Evolutionary conservation across 1,284 basidiomycete genomes (phyloP), one percentile per base, ranked within the genome.

Genomic region (Papiliotrema nemorosa): DNA sequence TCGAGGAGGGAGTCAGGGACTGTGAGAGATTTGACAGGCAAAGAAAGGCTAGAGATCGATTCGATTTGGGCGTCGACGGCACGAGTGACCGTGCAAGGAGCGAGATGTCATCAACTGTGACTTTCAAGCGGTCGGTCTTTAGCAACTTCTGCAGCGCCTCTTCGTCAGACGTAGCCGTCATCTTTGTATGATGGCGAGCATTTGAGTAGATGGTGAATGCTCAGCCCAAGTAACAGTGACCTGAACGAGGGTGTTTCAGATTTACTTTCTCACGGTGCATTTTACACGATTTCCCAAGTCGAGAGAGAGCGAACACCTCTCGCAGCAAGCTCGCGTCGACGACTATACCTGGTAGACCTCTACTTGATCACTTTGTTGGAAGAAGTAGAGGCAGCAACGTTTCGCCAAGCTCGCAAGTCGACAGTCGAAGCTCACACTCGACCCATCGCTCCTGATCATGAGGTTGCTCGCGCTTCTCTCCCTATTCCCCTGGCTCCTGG

Each of bases 11-110:
- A 22, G 20, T 34, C 14, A 14, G 22, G 6, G 21, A n/a, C 18
- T 42, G 27, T 13, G 24, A 13, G 18, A 41, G 21, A 39, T 62
- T 64, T 10, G 64, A 62, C 3, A 68, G 43, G 46, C 48, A 53
- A 5, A 69, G 54, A 38, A 50, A 63, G 1, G 66, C 59, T 3
- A 64, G 35, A 5, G 63, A 60, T 21, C 54, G 48, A 18, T 43
- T 29, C 13, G 53, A 42, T 18, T 55, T 52, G n/a, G 55, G 42
- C 2, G 57, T 40, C 3, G 55, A 41, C 5, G 62, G 58, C 3
- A 60, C 24, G n/a, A 63, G 48, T 4, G 57, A 49, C 3, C 45
- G 41, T 9, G 60, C 61, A 14, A 68, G 47, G 13, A 66, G 54
- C 5, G 33, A 12, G n/a, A 62, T 35, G 27, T 67, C 56, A 16